Percentiles rank a stretch among this genome's conserved stretches.
Conservation (phyloP, 257 asterid genomes). For the Nicotiana knightiana region DNA sequence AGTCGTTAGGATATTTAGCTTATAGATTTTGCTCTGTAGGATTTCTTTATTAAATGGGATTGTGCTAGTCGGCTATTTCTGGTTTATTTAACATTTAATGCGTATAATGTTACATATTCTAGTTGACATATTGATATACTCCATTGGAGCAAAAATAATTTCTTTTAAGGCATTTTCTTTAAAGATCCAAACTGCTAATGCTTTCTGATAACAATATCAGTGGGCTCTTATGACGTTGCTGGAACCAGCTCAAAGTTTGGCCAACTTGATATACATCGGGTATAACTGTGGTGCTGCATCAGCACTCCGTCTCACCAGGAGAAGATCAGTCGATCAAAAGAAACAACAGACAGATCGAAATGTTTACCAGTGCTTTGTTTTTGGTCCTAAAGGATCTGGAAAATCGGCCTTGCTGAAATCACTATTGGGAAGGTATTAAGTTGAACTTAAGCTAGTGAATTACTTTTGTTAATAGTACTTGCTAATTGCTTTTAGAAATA, state of each 20-base stretch:
- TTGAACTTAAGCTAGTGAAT: conserved; percentile 11
- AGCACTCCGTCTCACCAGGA: conserved; percentile 73
- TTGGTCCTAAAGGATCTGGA: conserved; percentile 89
- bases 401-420: conserved; percentile 73
- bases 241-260: conserved; percentile 82
- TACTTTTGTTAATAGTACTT: background rate
- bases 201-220: conserved; percentile 39
- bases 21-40: background rate
- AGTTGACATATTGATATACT: background rate
- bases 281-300: conserved; percentile 72
- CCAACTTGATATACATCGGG: conserved; percentile 87
- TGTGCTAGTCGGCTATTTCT: background rate
- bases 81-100: background rate
- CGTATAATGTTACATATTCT: background rate
- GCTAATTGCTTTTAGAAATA: background rate
- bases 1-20: background rate
- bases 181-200: conserved; percentile 18
- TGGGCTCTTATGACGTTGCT: conserved; percentile 95
- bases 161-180: conserved; percentile 10
- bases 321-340: conserved; percentile 64
- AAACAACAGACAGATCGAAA: conserved; percentile 71
- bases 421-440: conserved; percentile 70
- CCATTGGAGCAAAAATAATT: background rate
- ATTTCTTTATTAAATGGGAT: background rate
- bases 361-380: conserved; percentile 84